Percentiles rank a stretch among this genome's conserved stretches.
Conservation (phyloP, 2,329 filamentous ascomycete species). For the Trichoderma breve region DNA sequence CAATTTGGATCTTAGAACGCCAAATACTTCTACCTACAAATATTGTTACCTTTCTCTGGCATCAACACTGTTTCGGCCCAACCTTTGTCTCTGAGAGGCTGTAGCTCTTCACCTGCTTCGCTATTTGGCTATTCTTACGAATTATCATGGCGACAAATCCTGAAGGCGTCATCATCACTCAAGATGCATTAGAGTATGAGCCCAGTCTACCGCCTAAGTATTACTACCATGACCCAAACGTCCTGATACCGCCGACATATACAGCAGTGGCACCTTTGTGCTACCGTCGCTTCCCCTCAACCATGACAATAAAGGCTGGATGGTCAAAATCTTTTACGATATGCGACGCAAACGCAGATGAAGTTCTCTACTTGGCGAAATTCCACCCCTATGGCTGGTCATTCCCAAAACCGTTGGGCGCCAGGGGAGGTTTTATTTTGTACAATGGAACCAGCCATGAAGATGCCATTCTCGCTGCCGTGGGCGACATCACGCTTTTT, state of each 20-base stretch:
- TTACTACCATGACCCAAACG: not conserved
- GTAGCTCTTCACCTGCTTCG: too few species aligned
- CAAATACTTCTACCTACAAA: too few species aligned
- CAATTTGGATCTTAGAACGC: too few species aligned
- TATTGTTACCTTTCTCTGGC: too few species aligned
- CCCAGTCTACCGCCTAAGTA: not conserved
- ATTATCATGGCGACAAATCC: too few species aligned
- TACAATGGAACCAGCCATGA: not conserved
- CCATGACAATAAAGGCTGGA: not conserved
- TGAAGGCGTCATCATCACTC: not conserved
- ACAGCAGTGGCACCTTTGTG: not conserved
- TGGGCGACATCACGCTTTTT: not conserved
- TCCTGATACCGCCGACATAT: too few species aligned
- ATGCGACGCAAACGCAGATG: not conserved
- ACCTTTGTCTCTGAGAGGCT: too few species aligned
- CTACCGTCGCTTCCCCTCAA: not conserved
- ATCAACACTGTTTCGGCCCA: too few species aligned
- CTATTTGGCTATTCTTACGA: too few species aligned
- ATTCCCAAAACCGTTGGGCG: not conserved
- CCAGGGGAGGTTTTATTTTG: not conserved
- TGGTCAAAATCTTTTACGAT: not conserved
- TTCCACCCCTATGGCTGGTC: not conserved
- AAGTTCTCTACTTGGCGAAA: not conserved
- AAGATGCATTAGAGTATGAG: not conserved
- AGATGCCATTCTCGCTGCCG: not conserved